A percentile compares a stretch with the other conserved stretches of the same genome.
Evolutionary conservation across 2,329 filamentous ascomycete genomes (phyloP).

Genomic region (Chaetomium olivaceum): DNA sequence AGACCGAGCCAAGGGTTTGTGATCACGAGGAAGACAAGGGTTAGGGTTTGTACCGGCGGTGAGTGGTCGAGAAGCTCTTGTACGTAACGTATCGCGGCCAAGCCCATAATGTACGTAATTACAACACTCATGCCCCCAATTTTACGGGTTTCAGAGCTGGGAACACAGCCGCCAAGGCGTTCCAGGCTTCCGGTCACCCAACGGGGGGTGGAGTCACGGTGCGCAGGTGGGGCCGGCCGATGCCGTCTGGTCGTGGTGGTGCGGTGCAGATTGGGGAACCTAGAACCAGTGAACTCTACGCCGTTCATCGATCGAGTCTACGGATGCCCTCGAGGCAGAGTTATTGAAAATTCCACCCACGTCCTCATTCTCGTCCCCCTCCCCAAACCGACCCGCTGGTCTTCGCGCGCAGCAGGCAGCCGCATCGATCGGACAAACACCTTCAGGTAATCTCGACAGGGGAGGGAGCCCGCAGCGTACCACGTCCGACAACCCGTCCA

Average conservation of each 20-base stretch:
- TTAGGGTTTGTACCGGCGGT: background rate
- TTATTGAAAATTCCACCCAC: slow-evolving; percentile 27
- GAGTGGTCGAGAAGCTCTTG: background rate
- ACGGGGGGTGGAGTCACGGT: background rate
- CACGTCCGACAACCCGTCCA: slow-evolving; percentile 3
- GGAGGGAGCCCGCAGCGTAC: slow-evolving; percentile 26
- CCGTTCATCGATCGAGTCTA: slow-evolving; percentile 5
- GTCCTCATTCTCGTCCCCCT: slow-evolving; percentile 20
- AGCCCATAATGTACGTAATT: background rate
- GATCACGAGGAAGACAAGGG: background rate
- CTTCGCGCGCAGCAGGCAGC: slow-evolving; percentile 15
- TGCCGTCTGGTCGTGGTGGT: background rate
- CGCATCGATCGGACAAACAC: slow-evolving; percentile 14
- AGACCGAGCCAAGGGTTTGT: background rate
- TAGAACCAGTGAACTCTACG: background rate
- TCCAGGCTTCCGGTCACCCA: slow-evolving; percentile 6
- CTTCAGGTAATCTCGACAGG: slow-evolving; percentile 19
- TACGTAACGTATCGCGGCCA: background rate
- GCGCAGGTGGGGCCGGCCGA: background rate
- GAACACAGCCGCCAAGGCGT: slow-evolving; percentile 9
- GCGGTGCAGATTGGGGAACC: background rate
- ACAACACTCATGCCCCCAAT: background rate
- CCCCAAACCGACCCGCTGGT: slow-evolving; percentile 26
- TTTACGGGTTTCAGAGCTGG: slow-evolving; percentile 3
- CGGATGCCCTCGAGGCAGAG: slow-evolving; percentile 24